Conservation (phyloP, 2,329 filamentous ascomycete species). For the Hypoxylon sp. region DNA sequence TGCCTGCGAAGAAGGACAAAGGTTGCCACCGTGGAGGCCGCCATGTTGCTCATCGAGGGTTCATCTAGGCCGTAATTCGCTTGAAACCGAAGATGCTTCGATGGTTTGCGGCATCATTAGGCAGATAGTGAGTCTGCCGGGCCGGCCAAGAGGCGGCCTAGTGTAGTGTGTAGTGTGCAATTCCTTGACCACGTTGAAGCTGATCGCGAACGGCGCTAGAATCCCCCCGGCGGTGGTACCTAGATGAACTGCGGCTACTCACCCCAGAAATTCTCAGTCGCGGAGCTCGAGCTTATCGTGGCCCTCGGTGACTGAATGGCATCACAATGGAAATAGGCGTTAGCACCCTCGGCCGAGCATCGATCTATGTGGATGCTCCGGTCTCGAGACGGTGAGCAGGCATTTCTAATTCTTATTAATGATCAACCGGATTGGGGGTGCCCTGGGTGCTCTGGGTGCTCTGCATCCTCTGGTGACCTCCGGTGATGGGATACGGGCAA, state of each 20-base stretch:
- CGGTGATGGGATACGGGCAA: constrained; percentile 7
- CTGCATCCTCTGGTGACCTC: not conserved
- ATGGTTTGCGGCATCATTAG: constrained; percentile 32
- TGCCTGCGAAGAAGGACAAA: constrained; percentile 17
- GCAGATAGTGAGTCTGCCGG: constrained; percentile 36
- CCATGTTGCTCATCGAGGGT: constrained; percentile 19
- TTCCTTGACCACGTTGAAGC: constrained; percentile 18
- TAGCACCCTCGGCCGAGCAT: constrained; percentile 20
- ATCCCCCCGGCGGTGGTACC: constrained; percentile 5
- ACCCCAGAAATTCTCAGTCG: constrained; percentile 24
- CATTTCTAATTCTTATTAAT: constrained; percentile 15
- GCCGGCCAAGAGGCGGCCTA: constrained; percentile 36
- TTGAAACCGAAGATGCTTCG: constrained; percentile 38
- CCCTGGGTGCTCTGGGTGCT: not conserved
- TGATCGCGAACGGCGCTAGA: constrained; percentile 34
- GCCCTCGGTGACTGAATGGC: constrained; percentile 20
- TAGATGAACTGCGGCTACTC: constrained; percentile 22
- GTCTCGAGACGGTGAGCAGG: constrained; percentile 27
- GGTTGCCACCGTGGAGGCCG: constrained; percentile 32
- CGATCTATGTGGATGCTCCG: constrained; percentile 9
- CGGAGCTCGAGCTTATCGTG: constrained; percentile 14
- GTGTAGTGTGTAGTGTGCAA: constrained; percentile 11
- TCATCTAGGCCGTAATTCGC: constrained; percentile 32
- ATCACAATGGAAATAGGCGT: constrained; percentile 26
- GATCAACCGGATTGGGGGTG: constrained; percentile 12